Percentiles rank a stretch among this genome's conserved stretches.
These are phyloP conservation scores for Triglochin maritima DNA, from an alignment of 106 monocot species.

Conservation along the genomic window DNA sequence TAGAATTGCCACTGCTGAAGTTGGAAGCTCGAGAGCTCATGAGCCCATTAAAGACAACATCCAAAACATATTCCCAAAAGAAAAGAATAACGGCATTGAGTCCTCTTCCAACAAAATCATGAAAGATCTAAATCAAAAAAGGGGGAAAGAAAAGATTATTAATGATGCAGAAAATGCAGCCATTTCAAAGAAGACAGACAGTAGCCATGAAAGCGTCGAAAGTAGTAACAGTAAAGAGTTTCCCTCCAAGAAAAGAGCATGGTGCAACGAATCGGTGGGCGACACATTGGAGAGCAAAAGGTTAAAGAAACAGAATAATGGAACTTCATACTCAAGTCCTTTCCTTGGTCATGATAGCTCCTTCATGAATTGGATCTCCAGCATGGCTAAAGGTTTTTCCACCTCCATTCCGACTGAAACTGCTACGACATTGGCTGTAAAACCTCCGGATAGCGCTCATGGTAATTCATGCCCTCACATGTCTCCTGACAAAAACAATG, in stretches of 20 bases:
- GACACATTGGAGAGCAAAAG: slow-evolving; percentile 25
- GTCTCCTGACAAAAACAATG: background rate
- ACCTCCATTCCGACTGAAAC: slow-evolving; percentile 3
- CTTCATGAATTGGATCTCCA: slow-evolving; percentile 65
- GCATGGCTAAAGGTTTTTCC: slow-evolving; percentile 30
- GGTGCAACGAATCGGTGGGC: slow-evolving; percentile 7
- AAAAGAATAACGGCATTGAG: background rate
- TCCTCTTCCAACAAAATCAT: background rate
- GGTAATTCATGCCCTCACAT: background rate
- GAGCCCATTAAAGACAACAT: background rate
- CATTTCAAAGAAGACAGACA: slow-evolving; percentile 21
- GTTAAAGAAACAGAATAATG: slow-evolving; percentile 13
- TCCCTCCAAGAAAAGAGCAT: slow-evolving; percentile 31
- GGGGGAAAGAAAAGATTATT: slow-evolving; percentile 29
- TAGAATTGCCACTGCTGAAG: background rate
- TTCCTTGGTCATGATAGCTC: slow-evolving; percentile 28
- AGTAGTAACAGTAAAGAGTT: slow-evolving; percentile 30
- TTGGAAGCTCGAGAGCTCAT: background rate
- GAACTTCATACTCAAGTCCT: slow-evolving; percentile 10
- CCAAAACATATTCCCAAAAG: background rate
- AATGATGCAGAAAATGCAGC: slow-evolving; percentile 8
- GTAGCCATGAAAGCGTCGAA: slow-evolving; percentile 59
- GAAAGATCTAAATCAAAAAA: slow-evolving; percentile 11
- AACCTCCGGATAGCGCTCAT: slow-evolving; percentile 1
- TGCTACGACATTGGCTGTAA: slow-evolving; percentile 13